A percentile compares a stretch with the other conserved stretches of the same genome.
Evolutionary conservation across 345 rosid genomes (phyloP).

Genomic region (Conringia planisiliqua): DNA sequence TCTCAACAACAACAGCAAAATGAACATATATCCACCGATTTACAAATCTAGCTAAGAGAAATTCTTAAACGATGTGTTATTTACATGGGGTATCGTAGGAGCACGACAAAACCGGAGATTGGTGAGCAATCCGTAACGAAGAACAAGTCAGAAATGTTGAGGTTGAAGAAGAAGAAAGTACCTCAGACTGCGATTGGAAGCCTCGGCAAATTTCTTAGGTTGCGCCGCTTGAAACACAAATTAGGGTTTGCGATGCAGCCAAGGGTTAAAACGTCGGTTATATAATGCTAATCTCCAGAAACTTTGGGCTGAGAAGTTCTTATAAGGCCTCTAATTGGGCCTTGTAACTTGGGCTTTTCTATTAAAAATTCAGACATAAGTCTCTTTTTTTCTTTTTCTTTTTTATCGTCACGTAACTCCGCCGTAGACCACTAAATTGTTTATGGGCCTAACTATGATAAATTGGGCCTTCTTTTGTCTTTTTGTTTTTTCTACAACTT

Average conservation of each 20-base stretch:
- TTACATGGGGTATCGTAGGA: background rate
- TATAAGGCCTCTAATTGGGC: too few relatives aligned
- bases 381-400: too few relatives aligned
- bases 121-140: background rate
- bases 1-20: background rate
- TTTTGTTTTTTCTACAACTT: too few relatives aligned
- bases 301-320: background rate
- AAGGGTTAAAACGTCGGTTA: background rate
- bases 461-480: too few relatives aligned
- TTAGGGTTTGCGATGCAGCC: slow-evolving; percentile 12
- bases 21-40: background rate
- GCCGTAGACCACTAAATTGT: too few relatives aligned
- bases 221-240: background rate
- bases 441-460: too few relatives aligned
- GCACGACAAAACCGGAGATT: background rate
- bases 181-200: slow-evolving; percentile 4
- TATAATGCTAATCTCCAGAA: background rate
- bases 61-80: background rate
- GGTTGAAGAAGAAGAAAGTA: background rate
- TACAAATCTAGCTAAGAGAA: background rate
- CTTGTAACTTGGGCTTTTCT: too few relatives aligned
- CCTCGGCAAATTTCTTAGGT: background rate
- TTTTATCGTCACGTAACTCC: too few relatives aligned
- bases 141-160: background rate
- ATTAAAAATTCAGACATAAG: too few relatives aligned